phyloP scores from a whole-genome alignment of 1,139 yeast genomes.

The Blastobotrys arbuscula region DNA sequence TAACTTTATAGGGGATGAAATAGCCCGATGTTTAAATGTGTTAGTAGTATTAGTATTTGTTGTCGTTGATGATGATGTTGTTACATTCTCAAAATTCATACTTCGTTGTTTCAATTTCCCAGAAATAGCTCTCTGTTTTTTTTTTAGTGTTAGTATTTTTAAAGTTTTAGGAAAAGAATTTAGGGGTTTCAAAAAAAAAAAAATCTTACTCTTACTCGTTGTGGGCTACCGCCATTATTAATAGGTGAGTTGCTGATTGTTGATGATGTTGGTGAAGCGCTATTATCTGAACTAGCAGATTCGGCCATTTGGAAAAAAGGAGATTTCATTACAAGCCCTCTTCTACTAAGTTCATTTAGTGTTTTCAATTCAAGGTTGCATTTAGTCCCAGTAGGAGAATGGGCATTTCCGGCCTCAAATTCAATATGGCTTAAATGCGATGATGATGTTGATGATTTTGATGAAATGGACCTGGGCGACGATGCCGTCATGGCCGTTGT shows the following conservation, averaged over 20 bases:
- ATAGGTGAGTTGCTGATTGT: neutral
- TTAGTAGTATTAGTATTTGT: neutral
- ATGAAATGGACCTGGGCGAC: conserved; percentile 1
- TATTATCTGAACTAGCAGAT: neutral
- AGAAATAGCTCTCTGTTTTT: neutral
- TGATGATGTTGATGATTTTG: neutral
- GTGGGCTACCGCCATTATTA: neutral
- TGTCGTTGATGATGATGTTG: neutral
- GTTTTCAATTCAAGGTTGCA: neutral
- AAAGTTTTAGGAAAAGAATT: neutral
- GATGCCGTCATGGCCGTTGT: neutral
- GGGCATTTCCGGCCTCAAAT: neutral
- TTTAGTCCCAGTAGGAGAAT: neutral
- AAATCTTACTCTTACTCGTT: neutral
- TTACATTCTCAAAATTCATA: neutral
- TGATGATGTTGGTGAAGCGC: neutral
- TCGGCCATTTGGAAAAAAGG: conserved; percentile 14
- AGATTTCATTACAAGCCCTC: conserved; percentile 17
- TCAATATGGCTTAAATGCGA: neutral
- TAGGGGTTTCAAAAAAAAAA: neutral
- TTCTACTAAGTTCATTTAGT: conserved; percentile 13
- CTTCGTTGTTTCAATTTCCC: conserved; percentile 4
- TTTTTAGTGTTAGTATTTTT: neutral
- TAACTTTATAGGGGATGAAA: neutral
- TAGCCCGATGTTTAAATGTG: neutral